phyloP scores from a whole-genome alignment of 2,329 filamentous ascomycete genomes.

The Calonectria montana region DNA sequence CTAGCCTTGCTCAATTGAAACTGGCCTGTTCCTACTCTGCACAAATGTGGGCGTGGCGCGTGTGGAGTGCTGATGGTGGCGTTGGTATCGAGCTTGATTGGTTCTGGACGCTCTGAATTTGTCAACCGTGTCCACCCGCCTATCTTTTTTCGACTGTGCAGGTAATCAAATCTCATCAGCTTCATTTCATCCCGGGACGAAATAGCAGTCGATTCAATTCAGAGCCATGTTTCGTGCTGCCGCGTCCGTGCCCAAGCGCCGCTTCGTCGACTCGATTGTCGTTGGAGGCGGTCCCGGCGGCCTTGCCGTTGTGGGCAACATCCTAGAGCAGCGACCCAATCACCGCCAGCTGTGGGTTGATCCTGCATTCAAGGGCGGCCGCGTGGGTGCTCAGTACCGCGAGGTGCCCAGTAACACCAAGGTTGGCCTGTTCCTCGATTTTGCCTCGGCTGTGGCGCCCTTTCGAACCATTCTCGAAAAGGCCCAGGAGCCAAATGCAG shows the following conservation, averaged over 20 bases:
- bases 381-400: conserved; percentile 65
- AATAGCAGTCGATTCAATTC: not conserved
- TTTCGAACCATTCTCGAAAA: conserved; percentile 63
- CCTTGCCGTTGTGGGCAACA: conserved; percentile 69
- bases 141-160: not conserved
- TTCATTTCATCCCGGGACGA: not conserved
- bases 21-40: too few relatives aligned
- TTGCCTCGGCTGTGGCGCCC: conserved; percentile 62
- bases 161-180: not conserved
- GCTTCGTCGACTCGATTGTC: conserved; percentile 33
- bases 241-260: conserved; percentile 47
- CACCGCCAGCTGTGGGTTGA: conserved; percentile 70
- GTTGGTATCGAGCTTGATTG: not conserved
- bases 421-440: conserved; percentile 68
- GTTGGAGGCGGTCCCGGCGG: conserved; percentile 49
- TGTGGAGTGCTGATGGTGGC: not conserved
- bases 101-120: not conserved
- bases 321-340: conserved; percentile 61
- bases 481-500: conserved; percentile 64
- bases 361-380: conserved; percentile 63
- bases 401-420: conserved; percentile 75
- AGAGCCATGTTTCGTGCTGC: not conserved
- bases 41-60: not conserved
- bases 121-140: conserved; percentile 1
- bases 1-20: too few relatives aligned